Conservation (phyloP, 2,329 filamentous ascomycete species). For the Aureobasidium sp. region DNA sequence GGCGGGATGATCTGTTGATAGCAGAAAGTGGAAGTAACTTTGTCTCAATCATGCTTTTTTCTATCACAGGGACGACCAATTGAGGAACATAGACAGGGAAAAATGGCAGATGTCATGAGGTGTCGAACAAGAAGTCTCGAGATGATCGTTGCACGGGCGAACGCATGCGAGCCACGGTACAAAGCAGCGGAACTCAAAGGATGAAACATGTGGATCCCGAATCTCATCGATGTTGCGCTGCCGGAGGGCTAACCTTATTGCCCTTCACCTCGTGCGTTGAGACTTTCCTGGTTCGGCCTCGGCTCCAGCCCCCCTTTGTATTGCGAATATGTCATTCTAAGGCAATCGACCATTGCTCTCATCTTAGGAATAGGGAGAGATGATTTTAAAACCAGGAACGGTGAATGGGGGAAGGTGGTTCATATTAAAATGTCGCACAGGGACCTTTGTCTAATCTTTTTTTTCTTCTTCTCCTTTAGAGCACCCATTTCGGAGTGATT, state of each 20-base stretch:
- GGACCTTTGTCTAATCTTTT: not conserved
- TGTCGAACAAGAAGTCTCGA: not conserved
- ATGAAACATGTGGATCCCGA: constrained; percentile 6
- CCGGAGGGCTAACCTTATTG: not conserved
- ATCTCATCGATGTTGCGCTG: not conserved
- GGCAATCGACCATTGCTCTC: not conserved
- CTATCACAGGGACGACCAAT: not conserved
- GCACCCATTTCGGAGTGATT: not conserved
- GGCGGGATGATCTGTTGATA: not conserved
- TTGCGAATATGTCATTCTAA: constrained; percentile 8
- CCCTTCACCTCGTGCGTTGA: not conserved
- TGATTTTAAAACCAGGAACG: constrained; percentile 6
- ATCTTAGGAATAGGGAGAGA: not conserved
- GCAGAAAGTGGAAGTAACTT: not conserved
- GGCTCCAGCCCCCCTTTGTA: constrained; percentile 5
- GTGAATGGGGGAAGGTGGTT: not conserved
- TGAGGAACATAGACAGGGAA: not conserved
- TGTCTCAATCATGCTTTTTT: not conserved
- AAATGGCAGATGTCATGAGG: not conserved
- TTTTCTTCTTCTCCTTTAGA: not conserved
- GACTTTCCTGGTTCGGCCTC: constrained; percentile 1
- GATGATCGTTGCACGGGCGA: not conserved
- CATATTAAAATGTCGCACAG: not conserved
- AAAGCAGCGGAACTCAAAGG: not conserved
- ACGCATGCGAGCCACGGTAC: constrained; percentile 10